phyloP scores from a whole-genome alignment of 2,329 filamentous ascomycete genomes.

The Bisporella sp. region DNA sequence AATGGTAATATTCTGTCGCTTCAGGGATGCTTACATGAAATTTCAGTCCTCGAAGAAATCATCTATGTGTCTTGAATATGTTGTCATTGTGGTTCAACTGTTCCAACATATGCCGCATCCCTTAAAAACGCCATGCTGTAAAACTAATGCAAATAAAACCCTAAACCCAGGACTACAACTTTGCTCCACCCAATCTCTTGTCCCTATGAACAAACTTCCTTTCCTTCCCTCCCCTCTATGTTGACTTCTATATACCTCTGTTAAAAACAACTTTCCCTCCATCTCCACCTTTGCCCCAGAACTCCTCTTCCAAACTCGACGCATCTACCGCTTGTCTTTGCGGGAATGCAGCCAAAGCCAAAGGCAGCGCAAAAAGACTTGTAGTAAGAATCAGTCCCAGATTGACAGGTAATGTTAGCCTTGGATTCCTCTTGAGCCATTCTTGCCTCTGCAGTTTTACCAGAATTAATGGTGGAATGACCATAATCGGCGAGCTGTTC shows the following conservation, averaged over 20 bases:
- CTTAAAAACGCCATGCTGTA: no score
- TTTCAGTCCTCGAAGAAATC: no score
- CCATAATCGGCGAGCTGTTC: slow-evolving; percentile 96
- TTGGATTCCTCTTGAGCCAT: slow-evolving; percentile 73
- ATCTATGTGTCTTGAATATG: no score
- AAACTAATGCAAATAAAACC: no score
- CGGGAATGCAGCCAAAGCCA: slow-evolving; percentile 88
- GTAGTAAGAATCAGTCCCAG: slow-evolving; percentile 80
- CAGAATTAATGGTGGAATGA: slow-evolving; percentile 79
- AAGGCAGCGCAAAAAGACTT: slow-evolving; percentile 78
- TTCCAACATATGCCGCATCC: no score
- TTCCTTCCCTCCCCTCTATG: no score
- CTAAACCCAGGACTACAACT: no score
- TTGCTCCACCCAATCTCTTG: no score
- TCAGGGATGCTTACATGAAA: no score
- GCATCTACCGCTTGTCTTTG: slow-evolving; percentile 79
- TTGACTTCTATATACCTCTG: slow-evolving; percentile 62
- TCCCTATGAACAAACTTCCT: no score
- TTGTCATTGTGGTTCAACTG: no score
- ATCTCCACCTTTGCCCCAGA: slow-evolving; percentile 72
- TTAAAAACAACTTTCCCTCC: slow-evolving; percentile 92
- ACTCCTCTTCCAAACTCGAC: slow-evolving; percentile 74
- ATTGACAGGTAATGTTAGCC: slow-evolving; percentile 76
- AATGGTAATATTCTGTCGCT: no score
- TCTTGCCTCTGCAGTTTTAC: slow-evolving; percentile 76